Evolutionary conservation across 1,284 basidiomycete species (phyloP).

Genomic region (Fomitopsis palustris): DNA sequence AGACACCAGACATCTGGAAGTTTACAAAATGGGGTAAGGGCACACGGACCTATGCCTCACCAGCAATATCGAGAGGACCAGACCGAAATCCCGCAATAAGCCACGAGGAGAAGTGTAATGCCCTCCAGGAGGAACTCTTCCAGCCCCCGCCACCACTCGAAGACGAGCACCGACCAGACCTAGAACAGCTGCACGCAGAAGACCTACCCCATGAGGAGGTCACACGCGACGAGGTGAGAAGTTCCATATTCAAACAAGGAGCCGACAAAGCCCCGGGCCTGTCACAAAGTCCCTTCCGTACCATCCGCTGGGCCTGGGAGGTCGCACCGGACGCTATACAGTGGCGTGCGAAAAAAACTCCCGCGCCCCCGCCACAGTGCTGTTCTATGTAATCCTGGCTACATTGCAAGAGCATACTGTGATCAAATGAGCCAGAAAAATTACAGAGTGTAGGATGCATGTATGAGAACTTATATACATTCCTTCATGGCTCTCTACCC

Average conservation of each 20-base stretch:
- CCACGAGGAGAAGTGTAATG: conserved; percentile 7
- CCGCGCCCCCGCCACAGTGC: too few relatives aligned
- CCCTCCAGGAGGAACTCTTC: conserved; percentile 10
- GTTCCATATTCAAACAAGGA: conserved; percentile 9
- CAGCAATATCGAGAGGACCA: conserved; percentile 3
- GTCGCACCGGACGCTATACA: conserved; percentile 6
- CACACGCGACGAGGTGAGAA: conserved; percentile 10
- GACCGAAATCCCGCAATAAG: neutral
- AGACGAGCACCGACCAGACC: neutral
- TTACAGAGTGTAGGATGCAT: too few relatives aligned
- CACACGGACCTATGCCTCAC: neutral
- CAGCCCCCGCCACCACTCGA: conserved; percentile 12
- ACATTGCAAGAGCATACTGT: too few relatives aligned
- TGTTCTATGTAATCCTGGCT: too few relatives aligned
- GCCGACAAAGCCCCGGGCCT: conserved; percentile 19
- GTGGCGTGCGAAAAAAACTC: too few relatives aligned
- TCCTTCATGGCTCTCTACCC: too few relatives aligned
- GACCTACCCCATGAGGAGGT: conserved; percentile 4
- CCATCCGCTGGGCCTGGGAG: conserved; percentile 18
- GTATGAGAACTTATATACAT: too few relatives aligned
- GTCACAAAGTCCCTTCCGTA: conserved; percentile 9
- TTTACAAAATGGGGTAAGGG: conserved; percentile 3
- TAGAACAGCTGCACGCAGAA: neutral
- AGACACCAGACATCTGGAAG: conserved; percentile 1
- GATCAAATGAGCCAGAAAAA: too few relatives aligned